Evolutionary conservation across 768 basidiomycete genomes (phyloP), one percentile per base, ranked within the genome.

Genomic region (Amanita pseudoporphyria): DNA sequence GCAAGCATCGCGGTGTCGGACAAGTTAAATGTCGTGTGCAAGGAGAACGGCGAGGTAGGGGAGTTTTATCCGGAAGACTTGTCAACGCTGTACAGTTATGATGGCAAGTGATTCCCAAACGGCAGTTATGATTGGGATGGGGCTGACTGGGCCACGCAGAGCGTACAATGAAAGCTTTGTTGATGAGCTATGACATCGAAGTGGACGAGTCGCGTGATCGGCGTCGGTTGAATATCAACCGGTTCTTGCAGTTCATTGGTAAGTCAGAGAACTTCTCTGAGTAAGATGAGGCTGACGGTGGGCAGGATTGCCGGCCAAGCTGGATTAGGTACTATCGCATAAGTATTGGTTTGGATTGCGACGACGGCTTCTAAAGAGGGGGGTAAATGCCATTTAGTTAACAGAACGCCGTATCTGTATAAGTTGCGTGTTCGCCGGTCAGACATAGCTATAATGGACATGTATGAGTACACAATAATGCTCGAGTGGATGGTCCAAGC

Each of bases 11-110:
- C 24, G n/a, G 10, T 36, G 41, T 18, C 18, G 12, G 41, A 51
- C 42, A 61, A 62, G 1, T 64, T 84, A 33, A 62, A 65, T 6
- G 58, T 63, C 3, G 66, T 84, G n/a, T 53, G 77, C 53, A 78
- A 68, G 51, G 54, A 64, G 9, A 71, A 78, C 51, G 81, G 80
- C 1, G 67, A 61, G 46, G 62, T 56, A 51, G 77, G 79, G 60
- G 55, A 61, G 0, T 52, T 71, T 12, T 82, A 71, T 52, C 81
- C 81, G 6, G 60, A 64, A 0, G 73, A 79, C 54, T 54, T 82
- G 30, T 62, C 68, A 44, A 70, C 73, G 3, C 60, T 83, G 12
- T 70, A 79, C 41, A 63, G 64, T 5, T 84, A 81, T 57, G 70
- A 76, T 44, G 57, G 80, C 82, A 57, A 62, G 76, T 30, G 16